Percentiles rank a stretch among this genome's conserved stretches.
These are phyloP conservation scores for Fusarium albosuccineum DNA, from an alignment of 2,329 filamentous ascomycete species.

Conservation along the genomic window DNA sequence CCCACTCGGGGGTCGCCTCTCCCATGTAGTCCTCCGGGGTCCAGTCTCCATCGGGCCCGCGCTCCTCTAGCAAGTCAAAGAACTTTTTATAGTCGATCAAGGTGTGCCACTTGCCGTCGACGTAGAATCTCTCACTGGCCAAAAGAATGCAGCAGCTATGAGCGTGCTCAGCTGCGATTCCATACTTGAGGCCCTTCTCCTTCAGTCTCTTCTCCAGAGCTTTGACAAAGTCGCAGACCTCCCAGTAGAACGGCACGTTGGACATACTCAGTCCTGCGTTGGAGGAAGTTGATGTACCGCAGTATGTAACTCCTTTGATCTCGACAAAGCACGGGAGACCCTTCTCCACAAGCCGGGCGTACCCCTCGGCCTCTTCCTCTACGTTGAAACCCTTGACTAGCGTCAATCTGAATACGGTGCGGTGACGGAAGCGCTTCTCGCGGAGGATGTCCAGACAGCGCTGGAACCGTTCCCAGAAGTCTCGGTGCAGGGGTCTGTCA, in stretches of 20 bases:
- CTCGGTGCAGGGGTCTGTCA: slow-evolving; percentile 90
- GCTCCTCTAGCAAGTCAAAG: slow-evolving; percentile 84
- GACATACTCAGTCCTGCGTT: slow-evolving; percentile 94
- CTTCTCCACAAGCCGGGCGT: slow-evolving; percentile 87
- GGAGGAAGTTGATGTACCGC: slow-evolving; percentile 87
- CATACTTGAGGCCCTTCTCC: slow-evolving; percentile 81
- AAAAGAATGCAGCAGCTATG: slow-evolving; percentile 94
- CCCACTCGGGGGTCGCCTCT: slow-evolving; percentile 89
- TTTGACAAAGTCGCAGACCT: slow-evolving; percentile 85
- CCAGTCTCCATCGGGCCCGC: slow-evolving; percentile 76
- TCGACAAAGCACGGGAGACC: slow-evolving; percentile 93
- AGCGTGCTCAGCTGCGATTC: slow-evolving; percentile 93
- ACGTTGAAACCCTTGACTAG: slow-evolving; percentile 99
- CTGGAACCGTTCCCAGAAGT: slow-evolving; percentile 98
- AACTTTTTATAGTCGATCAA: slow-evolving; percentile 91
- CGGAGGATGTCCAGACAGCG: slow-evolving; percentile 90
- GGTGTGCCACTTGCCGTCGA: slow-evolving; percentile 87
- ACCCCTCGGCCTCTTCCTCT: slow-evolving; percentile 91
- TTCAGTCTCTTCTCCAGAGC: slow-evolving; percentile 78
- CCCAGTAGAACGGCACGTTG: slow-evolving; percentile 96
- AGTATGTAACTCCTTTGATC: slow-evolving; percentile 97
- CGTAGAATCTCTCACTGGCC: slow-evolving; percentile 83
- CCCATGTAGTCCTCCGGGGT: slow-evolving; percentile 92
- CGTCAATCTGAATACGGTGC: slow-evolving; percentile 94
- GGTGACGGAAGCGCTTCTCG: slow-evolving; percentile 84